Percentiles rank a stretch among this genome's conserved stretches.
Evolutionary conservation across 176 grass and related monocot genomes (phyloP).

Genomic region (Triticum monococcum): DNA sequence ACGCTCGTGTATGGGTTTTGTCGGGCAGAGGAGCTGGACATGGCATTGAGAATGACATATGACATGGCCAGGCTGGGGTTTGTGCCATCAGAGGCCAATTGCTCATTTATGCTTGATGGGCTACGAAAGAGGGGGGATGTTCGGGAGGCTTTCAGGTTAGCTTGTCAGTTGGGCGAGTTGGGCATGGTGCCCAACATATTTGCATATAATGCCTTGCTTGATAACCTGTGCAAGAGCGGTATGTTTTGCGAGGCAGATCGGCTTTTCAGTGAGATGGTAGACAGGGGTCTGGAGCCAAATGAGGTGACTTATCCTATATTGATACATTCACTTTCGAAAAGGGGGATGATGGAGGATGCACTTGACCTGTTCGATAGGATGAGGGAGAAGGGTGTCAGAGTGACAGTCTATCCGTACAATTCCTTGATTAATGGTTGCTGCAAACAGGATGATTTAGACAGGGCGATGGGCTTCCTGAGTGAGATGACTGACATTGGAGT

Average conservation of each 20-base stretch:
- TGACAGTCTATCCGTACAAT: conserved; percentile 83
- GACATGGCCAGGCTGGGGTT: conserved; percentile 51
- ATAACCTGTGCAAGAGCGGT: conserved; percentile 1
- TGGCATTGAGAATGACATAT: conserved; percentile 44
- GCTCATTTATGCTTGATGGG: conserved; percentile 24
- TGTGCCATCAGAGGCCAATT: conserved; percentile 65
- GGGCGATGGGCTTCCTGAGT: not conserved
- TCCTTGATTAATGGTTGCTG: conserved; percentile 78
- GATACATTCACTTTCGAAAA: conserved; percentile 81
- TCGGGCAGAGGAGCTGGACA: conserved; percentile 48
- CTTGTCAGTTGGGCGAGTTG: not conserved
- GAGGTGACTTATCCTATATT: conserved; percentile 65
- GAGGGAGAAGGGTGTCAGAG: conserved; percentile 43
- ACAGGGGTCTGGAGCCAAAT: conserved; percentile 53
- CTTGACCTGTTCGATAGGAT: conserved; percentile 58
- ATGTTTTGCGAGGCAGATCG: conserved; percentile 65
- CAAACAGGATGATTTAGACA: conserved; percentile 42
- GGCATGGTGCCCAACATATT: conserved; percentile 3
- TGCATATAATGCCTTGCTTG: conserved; percentile 16
- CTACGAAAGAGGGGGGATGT: not conserved
- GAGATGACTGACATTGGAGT: not conserved
- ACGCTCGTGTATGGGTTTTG: conserved; percentile 73
- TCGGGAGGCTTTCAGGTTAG: not conserved
- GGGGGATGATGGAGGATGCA: conserved; percentile 58
- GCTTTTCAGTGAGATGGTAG: conserved; percentile 62